phyloP scores from a whole-genome alignment of 1,284 basidiomycete genomes.

The Cutaneotrichosporon sp. region DNA sequence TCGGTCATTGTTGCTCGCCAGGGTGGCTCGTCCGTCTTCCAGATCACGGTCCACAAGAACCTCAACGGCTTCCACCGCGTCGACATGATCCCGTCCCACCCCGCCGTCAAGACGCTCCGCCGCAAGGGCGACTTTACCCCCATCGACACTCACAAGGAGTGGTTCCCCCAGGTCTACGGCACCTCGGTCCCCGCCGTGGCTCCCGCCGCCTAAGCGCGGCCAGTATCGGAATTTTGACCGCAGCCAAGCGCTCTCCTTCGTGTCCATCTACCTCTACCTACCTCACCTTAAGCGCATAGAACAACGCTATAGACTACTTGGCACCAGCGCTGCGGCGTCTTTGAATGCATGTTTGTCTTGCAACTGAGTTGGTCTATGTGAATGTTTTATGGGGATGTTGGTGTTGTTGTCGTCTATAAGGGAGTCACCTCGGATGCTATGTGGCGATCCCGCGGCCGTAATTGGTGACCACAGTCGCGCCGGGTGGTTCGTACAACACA shows the following conservation, averaged over 20 bases:
- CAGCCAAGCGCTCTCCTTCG: background rate
- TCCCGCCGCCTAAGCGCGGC: background rate
- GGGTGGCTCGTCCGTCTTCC: slow-evolving; percentile 85
- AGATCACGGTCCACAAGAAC: slow-evolving; percentile 96
- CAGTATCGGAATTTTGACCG: background rate
- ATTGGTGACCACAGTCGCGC: too few relatives aligned
- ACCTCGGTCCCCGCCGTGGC: slow-evolving; percentile 8
- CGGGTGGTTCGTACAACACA: too few relatives aligned
- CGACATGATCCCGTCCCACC: slow-evolving; percentile 71
- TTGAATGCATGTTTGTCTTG: slow-evolving; percentile 10
- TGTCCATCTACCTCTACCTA: background rate
- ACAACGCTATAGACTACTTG: slow-evolving; percentile 9
- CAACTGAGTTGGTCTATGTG: background rate
- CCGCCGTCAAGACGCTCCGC: slow-evolving; percentile 38
- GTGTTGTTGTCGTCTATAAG: too few relatives aligned
- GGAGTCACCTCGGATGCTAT: too few relatives aligned
- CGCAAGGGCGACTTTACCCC: slow-evolving; percentile 22
- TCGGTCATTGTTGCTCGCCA: slow-evolving; percentile 62
- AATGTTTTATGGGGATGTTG: too few relatives aligned
- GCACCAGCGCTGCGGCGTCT: slow-evolving; percentile 7
- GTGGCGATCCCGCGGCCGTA: too few relatives aligned
- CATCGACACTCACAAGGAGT: slow-evolving; percentile 38
- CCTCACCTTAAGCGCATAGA: slow-evolving; percentile 4
- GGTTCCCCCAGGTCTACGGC: slow-evolving; percentile 35
- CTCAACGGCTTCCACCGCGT: slow-evolving; percentile 88